Base-by-base conservation (phyloP, 441 rosid species). In the Macaranga tanarius region DNA sequence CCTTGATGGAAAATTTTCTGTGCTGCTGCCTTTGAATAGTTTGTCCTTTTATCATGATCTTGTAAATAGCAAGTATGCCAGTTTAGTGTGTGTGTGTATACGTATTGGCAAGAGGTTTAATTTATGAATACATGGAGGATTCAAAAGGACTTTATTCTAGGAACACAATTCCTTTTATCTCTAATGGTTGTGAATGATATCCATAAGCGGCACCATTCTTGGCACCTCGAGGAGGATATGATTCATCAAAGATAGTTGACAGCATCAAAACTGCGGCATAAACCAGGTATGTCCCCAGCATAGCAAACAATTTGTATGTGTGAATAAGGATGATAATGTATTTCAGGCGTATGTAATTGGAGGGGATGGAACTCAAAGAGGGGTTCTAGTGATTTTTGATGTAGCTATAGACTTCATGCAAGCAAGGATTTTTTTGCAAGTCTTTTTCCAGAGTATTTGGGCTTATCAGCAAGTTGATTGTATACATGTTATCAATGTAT, bases 181-280 rank as follows among this genome's bases (percentile, higher is more conserved):
- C 88, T 84, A 19, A 86, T 79, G 73, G 74, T 68, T 34, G 87
- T 86, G 44, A 87, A 86, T 68, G 81, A 83, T 74, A 83, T 88
- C 71, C 90, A 88, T 73, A 86, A 88, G 71, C 1, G 89, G 88
- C 31, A 84, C 89, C 48, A 76, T 88, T 68, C 84, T 86, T 7
- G 92, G 86, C 58, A 86, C 88, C 13, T 84, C 90, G 86, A 50
- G 85, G 89, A 25, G 88, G 88, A 62, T 76, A 86, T 76, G 86
- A 81, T 76, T 83, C 82, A 17, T 57, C 78, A n/a, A 86, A 86
- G 80, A 86, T 86, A n/a, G 88, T 86, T 31, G 88, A 83, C 67
- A 87, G 86, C 78, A 88, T 86, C 86, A 86, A 69, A 89, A 88
- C 60, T 79, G 89, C 1, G 91, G 87, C 47, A 87, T 87, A 58